Evolutionary conservation across 2,329 filamentous ascomycete genomes (phyloP), one percentile per base, ranked within the genome.

Genomic region (Corniculantispora saksenae): DNA sequence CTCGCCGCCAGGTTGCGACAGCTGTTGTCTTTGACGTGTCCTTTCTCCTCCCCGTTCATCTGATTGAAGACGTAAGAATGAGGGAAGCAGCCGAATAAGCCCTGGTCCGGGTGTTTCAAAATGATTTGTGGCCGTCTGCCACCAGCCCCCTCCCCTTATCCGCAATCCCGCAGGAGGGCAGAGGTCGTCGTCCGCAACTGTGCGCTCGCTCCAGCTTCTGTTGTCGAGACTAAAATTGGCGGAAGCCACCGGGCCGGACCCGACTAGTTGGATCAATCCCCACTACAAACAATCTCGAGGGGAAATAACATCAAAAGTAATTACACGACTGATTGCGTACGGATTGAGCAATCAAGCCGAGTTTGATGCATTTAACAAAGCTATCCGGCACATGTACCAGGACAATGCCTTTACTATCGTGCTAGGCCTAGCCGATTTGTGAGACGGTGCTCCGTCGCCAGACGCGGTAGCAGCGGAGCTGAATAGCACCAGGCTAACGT

Each of bases 191-290:
- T 55, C 50, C 50, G 35, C 50, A 55, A 47, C 25, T 45, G 60
- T 62, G 50, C 50, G 38, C 60, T 40, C 58, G 45, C 50, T 47
- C 50, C 60, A 47, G 50, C 19, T 55, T 47, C 50, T 25, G 17
- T 10, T 62, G 35, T 50, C 25, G 35, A 62, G 61, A 56, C 61
- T 56, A 57, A 27, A 29, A 48, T 32, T 27, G 27, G 43, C 61
- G 61, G 61, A 63, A 63, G 61, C 53, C 53, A 57, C 51, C 61
- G 61, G 61, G 43, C 61, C 61, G 61, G 61, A 56, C 48, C 61
- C 53, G 61, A 57, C 51, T 50, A 63, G 51, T 32, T 63, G 53
- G 61, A 40, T 50, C 53, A 57, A 48, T 63, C 61, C 17, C 51
- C 61, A 57, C 61, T 50, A 27, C 53, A 50, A 63, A 56, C 51